phyloP scores from a whole-genome alignment of 768 basidiomycete genomes.

The Mycena galopus region DNA sequence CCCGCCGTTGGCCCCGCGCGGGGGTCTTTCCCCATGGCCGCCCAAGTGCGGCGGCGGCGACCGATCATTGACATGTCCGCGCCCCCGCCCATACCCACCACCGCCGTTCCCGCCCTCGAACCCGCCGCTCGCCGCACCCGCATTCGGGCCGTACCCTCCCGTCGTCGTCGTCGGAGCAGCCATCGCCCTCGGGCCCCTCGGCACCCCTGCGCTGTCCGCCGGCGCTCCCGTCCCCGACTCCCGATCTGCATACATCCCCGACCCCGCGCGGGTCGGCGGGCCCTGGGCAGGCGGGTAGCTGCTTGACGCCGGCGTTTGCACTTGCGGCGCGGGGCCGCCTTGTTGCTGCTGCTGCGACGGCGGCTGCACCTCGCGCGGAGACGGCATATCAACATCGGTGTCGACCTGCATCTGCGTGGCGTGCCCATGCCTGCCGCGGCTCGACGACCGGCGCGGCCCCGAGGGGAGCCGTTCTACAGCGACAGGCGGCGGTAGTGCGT shows the following conservation, averaged over 20 bases:
- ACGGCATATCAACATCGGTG: background rate
- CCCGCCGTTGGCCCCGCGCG: slow-evolving; percentile 17
- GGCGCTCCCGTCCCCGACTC: slow-evolving; percentile 3
- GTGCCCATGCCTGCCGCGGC: background rate
- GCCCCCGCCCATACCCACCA: slow-evolving; percentile 15
- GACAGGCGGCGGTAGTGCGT: slow-evolving; percentile 22
- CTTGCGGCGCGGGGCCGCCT: background rate
- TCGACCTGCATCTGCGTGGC: slow-evolving; percentile 17
- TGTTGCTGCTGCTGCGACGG: background rate
- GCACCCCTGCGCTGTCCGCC: slow-evolving; percentile 18
- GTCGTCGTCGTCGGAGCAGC: slow-evolving; percentile 3
- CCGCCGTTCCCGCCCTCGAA: slow-evolving; percentile 16
- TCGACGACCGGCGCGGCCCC: slow-evolving; percentile 15
- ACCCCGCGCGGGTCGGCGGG: slow-evolving; percentile 23
- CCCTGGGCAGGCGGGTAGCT: slow-evolving; percentile 3
- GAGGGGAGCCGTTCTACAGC: slow-evolving; percentile 16
- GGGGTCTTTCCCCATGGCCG: slow-evolving; percentile 9
- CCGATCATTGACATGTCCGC: slow-evolving; percentile 16
- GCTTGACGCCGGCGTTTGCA: background rate
- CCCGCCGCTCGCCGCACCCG: background rate
- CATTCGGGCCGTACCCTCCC: slow-evolving; percentile 1
- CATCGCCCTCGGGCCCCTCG: slow-evolving; percentile 34
- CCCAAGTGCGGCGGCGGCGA: slow-evolving; percentile 30
- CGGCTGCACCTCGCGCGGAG: slow-evolving; percentile 7
- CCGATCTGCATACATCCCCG: slow-evolving; percentile 34